These are phyloP conservation scores for Naganishia kalamii DNA, from an alignment of 768 basidiomycete genomes.

Conservation along the genomic window DNA sequence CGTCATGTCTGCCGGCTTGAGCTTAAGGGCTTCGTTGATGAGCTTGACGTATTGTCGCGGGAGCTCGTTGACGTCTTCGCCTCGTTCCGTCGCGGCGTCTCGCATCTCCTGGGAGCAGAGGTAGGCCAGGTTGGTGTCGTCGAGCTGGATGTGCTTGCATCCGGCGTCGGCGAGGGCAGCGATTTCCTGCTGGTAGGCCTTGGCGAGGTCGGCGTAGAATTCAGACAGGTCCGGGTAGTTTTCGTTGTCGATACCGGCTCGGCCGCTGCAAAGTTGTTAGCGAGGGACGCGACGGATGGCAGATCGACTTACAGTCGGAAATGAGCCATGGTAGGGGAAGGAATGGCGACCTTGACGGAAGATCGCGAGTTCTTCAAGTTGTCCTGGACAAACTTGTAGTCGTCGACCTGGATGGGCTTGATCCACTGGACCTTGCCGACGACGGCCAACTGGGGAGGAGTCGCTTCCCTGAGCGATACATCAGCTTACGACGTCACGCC, in stretches of 20 bases:
- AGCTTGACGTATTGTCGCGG: constrained; percentile 24
- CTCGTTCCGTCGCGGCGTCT: constrained; percentile 14
- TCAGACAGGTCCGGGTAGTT: constrained; percentile 23
- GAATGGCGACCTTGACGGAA: constrained; percentile 38
- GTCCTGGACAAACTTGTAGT: constrained; percentile 34
- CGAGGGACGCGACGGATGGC: too few species aligned
- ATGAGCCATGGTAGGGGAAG: constrained; percentile 33
- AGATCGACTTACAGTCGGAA: constrained; percentile 12
- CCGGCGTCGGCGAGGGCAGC: constrained; percentile 21
- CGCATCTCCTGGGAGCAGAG: constrained; percentile 25
- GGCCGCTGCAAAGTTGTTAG: not conserved
- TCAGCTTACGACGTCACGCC: not conserved
- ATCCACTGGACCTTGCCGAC: constrained; percentile 28
- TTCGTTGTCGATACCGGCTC: constrained; percentile 21
- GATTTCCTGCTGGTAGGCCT: constrained; percentile 23
- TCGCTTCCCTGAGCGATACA: constrained; percentile 15
- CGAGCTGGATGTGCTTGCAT: constrained; percentile 23
- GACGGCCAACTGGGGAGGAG: constrained; percentile 27
- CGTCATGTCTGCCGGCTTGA: constrained; percentile 23
- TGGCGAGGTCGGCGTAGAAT: constrained; percentile 23
- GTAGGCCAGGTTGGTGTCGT: constrained; percentile 29
- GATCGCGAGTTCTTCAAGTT: constrained; percentile 19
- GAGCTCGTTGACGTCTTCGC: constrained; percentile 22
- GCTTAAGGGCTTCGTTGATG: constrained; percentile 22
- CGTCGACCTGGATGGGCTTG: constrained; percentile 34